Conservation (phyloP, 257 asterid species). For the Solanum sejunctum region DNA sequence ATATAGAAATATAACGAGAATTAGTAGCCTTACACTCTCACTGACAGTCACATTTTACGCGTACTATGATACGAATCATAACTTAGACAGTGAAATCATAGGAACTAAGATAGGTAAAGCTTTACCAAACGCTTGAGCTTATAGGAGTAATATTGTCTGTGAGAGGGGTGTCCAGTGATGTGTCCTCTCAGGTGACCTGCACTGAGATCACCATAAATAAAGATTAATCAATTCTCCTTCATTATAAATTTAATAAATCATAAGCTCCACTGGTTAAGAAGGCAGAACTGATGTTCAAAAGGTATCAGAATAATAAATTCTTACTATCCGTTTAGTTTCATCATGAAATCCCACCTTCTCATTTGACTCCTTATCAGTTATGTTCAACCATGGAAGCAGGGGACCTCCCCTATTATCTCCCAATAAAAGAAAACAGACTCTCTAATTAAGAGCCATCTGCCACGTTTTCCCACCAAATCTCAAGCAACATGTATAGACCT, state of each 20-base stretch:
- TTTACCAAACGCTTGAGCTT: conserved; percentile 70
- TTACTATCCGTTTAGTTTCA: not conserved
- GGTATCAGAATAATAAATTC: not conserved
- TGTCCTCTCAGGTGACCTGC: conserved; percentile 78
- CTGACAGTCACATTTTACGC: not conserved
- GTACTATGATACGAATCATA: not conserved
- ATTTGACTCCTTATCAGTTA: not conserved
- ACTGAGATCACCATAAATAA: conserved; percentile 34
- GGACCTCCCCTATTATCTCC: not conserved
- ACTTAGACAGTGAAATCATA: not conserved
- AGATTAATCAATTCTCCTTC: not conserved
- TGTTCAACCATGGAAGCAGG: not conserved
- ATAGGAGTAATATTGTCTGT: conserved; percentile 57
- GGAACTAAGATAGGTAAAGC: not conserved
- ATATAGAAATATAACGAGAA: not conserved
- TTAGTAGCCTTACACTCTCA: not conserved
- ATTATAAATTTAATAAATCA: not conserved
- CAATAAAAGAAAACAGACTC: not conserved
- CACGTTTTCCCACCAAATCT: not conserved
- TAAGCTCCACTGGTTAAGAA: not conserved
- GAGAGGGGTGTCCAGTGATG: conserved; percentile 41
- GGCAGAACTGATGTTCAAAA: not conserved
- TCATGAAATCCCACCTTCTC: not conserved
- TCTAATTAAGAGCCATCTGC: not conserved
- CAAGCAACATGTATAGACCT: not conserved